These are phyloP conservation scores for Geranium brycei DNA, from an alignment of 345 rosid species.

Conservation along the genomic window DNA sequence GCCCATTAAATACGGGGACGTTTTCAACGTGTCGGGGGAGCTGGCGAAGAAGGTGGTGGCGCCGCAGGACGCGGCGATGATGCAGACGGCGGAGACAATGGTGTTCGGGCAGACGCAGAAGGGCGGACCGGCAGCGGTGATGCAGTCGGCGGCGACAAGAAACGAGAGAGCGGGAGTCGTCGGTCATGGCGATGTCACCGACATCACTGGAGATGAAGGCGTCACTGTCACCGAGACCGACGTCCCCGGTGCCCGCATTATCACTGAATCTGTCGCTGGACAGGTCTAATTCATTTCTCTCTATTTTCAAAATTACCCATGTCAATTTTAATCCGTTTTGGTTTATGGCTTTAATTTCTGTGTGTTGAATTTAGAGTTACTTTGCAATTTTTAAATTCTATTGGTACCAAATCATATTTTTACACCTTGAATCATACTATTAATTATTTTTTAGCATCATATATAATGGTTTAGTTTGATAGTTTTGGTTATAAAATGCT, in stretches of 20 bases:
- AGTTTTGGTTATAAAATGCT: no score
- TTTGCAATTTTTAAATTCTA: no score
- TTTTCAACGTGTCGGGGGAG: constrained; percentile 20
- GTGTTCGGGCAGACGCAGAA: constrained; percentile 15
- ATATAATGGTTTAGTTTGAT: no score
- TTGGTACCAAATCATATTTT: no score
- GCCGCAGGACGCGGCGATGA: constrained; percentile 17
- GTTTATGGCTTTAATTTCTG: not conserved
- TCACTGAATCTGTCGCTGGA: constrained; percentile 17
- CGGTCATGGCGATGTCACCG: constrained; percentile 7
- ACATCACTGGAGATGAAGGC: constrained; percentile 1
- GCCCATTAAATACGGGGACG: constrained; percentile 25
- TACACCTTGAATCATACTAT: no score
- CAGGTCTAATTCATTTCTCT: constrained; percentile 11
- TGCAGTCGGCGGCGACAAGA: constrained; percentile 15
- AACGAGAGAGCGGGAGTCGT: constrained; percentile 25
- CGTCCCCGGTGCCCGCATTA: constrained; percentile 12
- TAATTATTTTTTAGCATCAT: no score
- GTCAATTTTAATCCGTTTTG: not conserved
- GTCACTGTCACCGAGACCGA: constrained; percentile 14
- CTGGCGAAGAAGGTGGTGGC: constrained; percentile 20
- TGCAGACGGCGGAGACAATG: constrained; percentile 23
- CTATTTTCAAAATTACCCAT: no score
- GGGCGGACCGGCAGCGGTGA: constrained; percentile 11
- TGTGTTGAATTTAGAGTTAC: no score